These are phyloP conservation scores for Barbatosphaeria neglecta DNA, from an alignment of 495 filamentous ascomycete species.

Conservation along the genomic window DNA sequence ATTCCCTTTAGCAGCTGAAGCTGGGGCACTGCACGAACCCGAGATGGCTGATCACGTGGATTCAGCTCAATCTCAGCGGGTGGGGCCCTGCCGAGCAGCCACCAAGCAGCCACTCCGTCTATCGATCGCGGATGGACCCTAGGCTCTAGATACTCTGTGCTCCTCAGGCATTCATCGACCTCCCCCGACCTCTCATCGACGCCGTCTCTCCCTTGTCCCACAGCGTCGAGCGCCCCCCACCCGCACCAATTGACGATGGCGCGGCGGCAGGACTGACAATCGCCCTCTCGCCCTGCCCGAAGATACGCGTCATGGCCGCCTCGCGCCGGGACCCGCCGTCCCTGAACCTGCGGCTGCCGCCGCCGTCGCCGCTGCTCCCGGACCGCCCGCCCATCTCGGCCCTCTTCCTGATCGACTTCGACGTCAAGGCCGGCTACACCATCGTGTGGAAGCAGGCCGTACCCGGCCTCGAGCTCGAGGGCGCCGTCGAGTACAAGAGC, in stretches of 20 bases:
- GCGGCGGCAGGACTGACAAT: not conserved
- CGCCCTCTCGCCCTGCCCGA: not conserved
- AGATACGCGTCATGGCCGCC: slow-evolving; percentile 35
- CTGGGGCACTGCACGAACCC: too few relatives aligned
- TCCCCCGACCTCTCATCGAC: too few relatives aligned
- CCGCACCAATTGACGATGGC: not conserved
- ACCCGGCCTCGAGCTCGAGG: slow-evolving; percentile 68
- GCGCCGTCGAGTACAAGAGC: slow-evolving; percentile 86
- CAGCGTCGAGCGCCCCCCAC: too few relatives aligned
- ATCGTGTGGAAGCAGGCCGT: slow-evolving; percentile 73
- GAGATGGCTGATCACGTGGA: too few relatives aligned
- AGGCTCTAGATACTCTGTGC: too few relatives aligned
- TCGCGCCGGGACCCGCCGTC: slow-evolving; percentile 38
- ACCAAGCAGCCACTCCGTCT: too few relatives aligned
- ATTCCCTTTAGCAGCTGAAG: too few relatives aligned
- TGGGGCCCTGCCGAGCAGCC: too few relatives aligned
- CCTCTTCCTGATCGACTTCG: slow-evolving; percentile 79
- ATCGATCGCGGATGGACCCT: too few relatives aligned
- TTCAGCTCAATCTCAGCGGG: too few relatives aligned
- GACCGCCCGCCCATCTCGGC: slow-evolving; percentile 66
- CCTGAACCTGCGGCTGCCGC: slow-evolving; percentile 33
- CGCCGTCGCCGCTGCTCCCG: slow-evolving; percentile 21
- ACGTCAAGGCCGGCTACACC: slow-evolving; percentile 75
- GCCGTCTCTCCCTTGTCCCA: too few relatives aligned
- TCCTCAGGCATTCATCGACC: too few relatives aligned